Evolutionary conservation across 106 monocot species (phyloP), one percentile per base, ranked within the genome.

Genomic region (Acanthochlamys bracteata): DNA sequence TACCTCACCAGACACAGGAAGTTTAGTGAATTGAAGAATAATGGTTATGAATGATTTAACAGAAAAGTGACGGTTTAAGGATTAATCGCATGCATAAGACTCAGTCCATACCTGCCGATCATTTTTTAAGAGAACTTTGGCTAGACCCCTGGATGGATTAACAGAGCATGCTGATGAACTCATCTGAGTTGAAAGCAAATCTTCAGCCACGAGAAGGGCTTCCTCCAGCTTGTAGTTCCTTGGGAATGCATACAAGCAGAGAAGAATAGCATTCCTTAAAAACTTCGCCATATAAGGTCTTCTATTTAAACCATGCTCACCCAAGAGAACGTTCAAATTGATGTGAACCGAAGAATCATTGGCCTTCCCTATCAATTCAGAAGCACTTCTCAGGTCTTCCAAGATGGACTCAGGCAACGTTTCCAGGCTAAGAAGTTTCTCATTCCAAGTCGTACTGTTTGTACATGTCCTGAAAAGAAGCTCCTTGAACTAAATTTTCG

Each of bases 51-150:
- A n/a, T n/a, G n/a, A n/a, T n/a, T n/a, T n/a, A n/a, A n/a, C n/a
- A n/a, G n/a, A n/a, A n/a, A n/a, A n/a, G n/a, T n/a, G n/a, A n/a
- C n/a, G n/a, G n/a, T n/a, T n/a, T n/a, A n/a, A n/a, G n/a, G n/a
- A n/a, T n/a, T n/a, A n/a, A n/a, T n/a, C n/a, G n/a, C n/a, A n/a
- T n/a, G n/a, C n/a, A n/a, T n/a, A n/a, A n/a, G n/a, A n/a, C n/a
- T n/a, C n/a, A n/a, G n/a, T n/a, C n/a, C n/a, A 54, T 78, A 96
- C 95, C 90, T 96, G 95, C 26, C 90, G 77, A 65, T 96, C 95
- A 70, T 70, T 88, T 75, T 90, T 96, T 23, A 96, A 61, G 15
- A 96, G 76, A 59, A 17, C 45, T 74, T 90, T 96, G 11, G 90
- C 95, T 39, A 95, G 67, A 66, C 73, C 56, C 41, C 90, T 74